Percentiles rank a stretch among this genome's conserved stretches.
phyloP scores from a whole-genome alignment of 2,329 filamentous ascomycete genomes.

The Xylariaceae sp. region DNA sequence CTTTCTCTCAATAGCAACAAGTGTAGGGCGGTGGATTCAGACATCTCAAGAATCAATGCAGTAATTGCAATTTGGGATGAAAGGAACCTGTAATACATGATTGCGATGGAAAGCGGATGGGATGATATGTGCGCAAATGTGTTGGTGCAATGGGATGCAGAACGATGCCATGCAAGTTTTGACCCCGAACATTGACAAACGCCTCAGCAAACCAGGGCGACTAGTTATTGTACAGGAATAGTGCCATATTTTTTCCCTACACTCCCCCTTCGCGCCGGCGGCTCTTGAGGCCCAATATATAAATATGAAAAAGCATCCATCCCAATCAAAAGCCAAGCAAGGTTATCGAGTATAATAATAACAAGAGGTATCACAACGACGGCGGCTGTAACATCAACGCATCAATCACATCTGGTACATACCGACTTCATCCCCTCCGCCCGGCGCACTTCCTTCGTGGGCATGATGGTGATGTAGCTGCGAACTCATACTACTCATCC shows the following conservation, averaged over 20 bases:
- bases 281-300: constrained; percentile 34
- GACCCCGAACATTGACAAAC: constrained; percentile 33
- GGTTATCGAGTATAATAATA: constrained; percentile 31
- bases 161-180: constrained; percentile 35
- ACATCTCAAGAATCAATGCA: constrained; percentile 23
- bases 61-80: constrained; percentile 27
- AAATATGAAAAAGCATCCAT: constrained; percentile 31
- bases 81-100: constrained; percentile 32
- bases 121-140: constrained; percentile 34
- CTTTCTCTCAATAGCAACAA: constrained; percentile 19
- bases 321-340: constrained; percentile 28
- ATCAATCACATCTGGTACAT: constrained; percentile 90
- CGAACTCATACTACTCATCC: constrained; percentile 60
- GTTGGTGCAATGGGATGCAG: constrained; percentile 34
- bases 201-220: constrained; percentile 37
- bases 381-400: constrained; percentile 38
- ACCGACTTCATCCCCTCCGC: constrained; percentile 83
- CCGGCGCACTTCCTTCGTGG: constrained; percentile 61
- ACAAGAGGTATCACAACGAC: constrained; percentile 33
- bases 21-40: constrained; percentile 16
- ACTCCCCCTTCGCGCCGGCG: constrained; percentile 36
- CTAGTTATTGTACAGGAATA: constrained; percentile 52
- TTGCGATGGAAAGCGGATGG: constrained; percentile 31
- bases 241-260: constrained; percentile 36
- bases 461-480: constrained; percentile 70